phyloP scores from a whole-genome alignment of 805 yeast genomes.

The Lipomyces lipofer region DNA sequence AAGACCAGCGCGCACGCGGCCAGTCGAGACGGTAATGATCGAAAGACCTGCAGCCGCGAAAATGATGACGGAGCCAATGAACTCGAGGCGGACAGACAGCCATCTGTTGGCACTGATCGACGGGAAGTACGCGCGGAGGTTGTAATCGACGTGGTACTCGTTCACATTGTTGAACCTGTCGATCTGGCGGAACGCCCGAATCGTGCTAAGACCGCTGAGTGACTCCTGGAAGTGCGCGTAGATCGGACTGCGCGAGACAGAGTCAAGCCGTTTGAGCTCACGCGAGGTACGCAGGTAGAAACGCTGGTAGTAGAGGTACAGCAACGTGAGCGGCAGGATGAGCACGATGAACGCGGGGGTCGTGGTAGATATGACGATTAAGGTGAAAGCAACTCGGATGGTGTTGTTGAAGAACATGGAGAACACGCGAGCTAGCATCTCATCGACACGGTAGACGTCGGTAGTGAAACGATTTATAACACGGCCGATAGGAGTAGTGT shows the following conservation, averaged over 20 bases:
- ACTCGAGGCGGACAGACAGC: slow-evolving; percentile 93
- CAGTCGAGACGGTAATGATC: slow-evolving; percentile 65
- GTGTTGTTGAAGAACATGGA: slow-evolving; percentile 42
- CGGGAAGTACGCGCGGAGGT: slow-evolving; percentile 91
- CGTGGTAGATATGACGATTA: slow-evolving; percentile 75
- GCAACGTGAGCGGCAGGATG: slow-evolving; percentile 62
- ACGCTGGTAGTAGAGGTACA: slow-evolving; percentile 70
- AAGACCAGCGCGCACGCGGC: slow-evolving; percentile 79
- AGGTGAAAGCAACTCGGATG: slow-evolving; percentile 54
- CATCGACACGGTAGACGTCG: slow-evolving; percentile 88
- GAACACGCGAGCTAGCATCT: slow-evolving; percentile 49
- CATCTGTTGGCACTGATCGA: slow-evolving; percentile 92
- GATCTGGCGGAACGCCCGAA: slow-evolving; percentile 71
- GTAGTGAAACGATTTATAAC: slow-evolving; percentile 86
- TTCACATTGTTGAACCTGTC: slow-evolving; percentile 62
- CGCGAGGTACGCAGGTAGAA: slow-evolving; percentile 70
- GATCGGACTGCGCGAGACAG: slow-evolving; percentile 71
- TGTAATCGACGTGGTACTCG: slow-evolving; percentile 64
- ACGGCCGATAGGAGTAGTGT: slow-evolving; percentile 94
- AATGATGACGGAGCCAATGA: slow-evolving; percentile 85
- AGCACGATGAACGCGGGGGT: slow-evolving; percentile 84
- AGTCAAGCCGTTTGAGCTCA: slow-evolving; percentile 73
- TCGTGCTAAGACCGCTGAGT: slow-evolving; percentile 71
- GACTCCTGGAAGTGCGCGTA: slow-evolving; percentile 83
- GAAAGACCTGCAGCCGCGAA: slow-evolving; percentile 82